phyloP scores from a whole-genome alignment of 148 eudicot genomes.

The Rhododendron williamsianum region DNA sequence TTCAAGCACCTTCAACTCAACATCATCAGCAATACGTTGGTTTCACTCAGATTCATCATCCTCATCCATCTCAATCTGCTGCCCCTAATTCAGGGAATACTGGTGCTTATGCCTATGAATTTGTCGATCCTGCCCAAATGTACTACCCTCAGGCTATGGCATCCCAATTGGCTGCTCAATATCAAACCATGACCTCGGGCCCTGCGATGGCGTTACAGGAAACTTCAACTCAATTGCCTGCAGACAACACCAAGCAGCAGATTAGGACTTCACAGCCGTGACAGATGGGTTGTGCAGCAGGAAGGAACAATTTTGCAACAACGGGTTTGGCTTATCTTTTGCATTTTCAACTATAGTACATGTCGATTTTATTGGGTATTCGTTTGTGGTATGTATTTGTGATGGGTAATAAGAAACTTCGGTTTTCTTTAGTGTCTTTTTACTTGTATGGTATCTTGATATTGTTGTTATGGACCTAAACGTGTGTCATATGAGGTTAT shows the following conservation, averaged over 20 bases:
- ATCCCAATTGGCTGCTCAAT: conserved; percentile 61
- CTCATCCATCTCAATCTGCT: conserved; percentile 63
- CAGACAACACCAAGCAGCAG: conserved; percentile 48
- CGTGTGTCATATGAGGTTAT: conserved; percentile 28
- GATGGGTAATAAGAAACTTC: conserved; percentile 40
- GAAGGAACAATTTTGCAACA: conserved; percentile 57
- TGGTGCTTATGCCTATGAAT: conserved; percentile 60
- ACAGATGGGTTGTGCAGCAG: conserved; percentile 27
- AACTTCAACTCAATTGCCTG: conserved; percentile 46
- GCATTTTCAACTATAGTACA: conserved; percentile 21
- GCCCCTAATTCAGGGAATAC: conserved; percentile 39
- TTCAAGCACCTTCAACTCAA: conserved; percentile 49
- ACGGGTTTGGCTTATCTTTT: conserved; percentile 28
- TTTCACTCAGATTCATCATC: conserved; percentile 62
- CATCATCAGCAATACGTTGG: conserved; percentile 50
- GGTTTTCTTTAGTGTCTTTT: conserved; percentile 13
- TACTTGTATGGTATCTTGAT: conserved; percentile 21
- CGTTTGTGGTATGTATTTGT: conserved; percentile 59
- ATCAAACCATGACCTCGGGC: conserved; percentile 46
- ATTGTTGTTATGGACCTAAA: conserved; percentile 23
- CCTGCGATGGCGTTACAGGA: conserved; percentile 38
- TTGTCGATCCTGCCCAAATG: conserved; percentile 56
- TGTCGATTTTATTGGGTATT: conserved; percentile 29
- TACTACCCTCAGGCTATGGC: conserved; percentile 61
- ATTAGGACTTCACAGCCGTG: conserved; percentile 44